Evolutionary conservation across 768 basidiomycete species (phyloP), one percentile per base, ranked within the genome.

Genomic region (Pleurotus ostreatus): DNA sequence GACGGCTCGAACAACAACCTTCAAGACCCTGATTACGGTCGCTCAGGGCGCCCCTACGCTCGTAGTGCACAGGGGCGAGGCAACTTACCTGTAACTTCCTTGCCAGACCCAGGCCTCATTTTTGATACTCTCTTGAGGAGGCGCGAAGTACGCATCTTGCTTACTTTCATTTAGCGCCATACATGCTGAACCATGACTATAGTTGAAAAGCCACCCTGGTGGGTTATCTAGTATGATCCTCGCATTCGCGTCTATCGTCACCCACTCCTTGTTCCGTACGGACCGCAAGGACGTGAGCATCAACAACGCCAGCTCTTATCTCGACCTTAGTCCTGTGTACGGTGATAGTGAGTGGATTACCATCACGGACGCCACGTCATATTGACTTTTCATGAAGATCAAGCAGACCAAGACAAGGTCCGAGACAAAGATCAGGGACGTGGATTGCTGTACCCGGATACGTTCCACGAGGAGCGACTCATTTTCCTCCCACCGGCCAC

Each of bases 171-270:
- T 11, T 11, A 0, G 9, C 30, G 9, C 2, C 30, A 2, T 34
- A 34, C 30, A 2, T 11, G 2, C 30, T 34, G 8, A 34, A 9
- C 2, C 8, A 2, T 34, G 30, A 34, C 9, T 34, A 11, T 34
- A 34, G 30, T 11, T 34, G 3, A 34, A 34, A 34, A 34, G 30
- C 30, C 83, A 85, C 62, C 71, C 78, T 3, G 78, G 76, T 5
- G 87, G 86, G 20, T 75, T 83, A 57, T 86, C 83, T 13, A 79
- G 76, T 61, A 62, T 85, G 45, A 80, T 83, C 61, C 88, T 88
- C 60, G 82, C 86, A 2, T 86, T 85, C 59, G 88, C 86, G 2
- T 73, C 82, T 37, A 68, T 87, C 37, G 75, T 88, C 55, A 85
- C 80, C 46, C 86, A 87, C 67, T 77, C 74, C 5, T 66, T 84